Conservation (phyloP, 2,329 filamentous ascomycete genomes). For the Colletotrichum sp. region DNA sequence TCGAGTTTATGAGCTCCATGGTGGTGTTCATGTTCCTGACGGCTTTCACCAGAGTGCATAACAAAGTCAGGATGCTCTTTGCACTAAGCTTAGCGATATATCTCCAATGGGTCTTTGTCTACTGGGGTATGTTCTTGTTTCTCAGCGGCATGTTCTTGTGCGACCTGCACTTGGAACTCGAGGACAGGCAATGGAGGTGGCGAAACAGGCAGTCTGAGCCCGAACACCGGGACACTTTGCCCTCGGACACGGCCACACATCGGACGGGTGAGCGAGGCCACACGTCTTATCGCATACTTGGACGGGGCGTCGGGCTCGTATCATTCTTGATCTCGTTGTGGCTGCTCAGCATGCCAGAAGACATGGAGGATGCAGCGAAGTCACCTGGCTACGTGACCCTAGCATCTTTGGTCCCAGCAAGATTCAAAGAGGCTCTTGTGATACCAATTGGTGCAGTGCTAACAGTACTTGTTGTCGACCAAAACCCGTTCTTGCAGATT, state of each 20-base stretch:
- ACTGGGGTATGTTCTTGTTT: background rate
- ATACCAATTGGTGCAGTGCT: background rate
- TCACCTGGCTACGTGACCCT: background rate
- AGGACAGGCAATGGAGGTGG: background rate
- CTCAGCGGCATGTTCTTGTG: conserved; percentile 7
- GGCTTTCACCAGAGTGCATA: conserved; percentile 40
- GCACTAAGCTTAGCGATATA: background rate
- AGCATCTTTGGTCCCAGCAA: background rate
- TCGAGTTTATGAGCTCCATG: conserved; percentile 64
- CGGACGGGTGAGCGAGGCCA: background rate
- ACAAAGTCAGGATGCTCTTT: background rate
- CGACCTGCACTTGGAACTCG: background rate
- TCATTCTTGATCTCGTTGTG: background rate
- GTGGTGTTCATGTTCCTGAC: conserved; percentile 59
- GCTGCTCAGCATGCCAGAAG: conserved; percentile 1
- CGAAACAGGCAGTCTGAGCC: background rate
- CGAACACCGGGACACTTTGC: background rate
- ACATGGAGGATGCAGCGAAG: background rate
- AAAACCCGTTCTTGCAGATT: background rate
- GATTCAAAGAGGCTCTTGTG: background rate
- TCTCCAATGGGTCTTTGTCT: background rate
- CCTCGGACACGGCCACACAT: background rate
- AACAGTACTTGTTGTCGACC: background rate
- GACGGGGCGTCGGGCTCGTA: background rate
- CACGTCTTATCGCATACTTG: background rate